These are phyloP conservation scores for Curvularia sp. DNA, from an alignment of 2,329 filamentous ascomycete species.

Conservation along the genomic window DNA sequence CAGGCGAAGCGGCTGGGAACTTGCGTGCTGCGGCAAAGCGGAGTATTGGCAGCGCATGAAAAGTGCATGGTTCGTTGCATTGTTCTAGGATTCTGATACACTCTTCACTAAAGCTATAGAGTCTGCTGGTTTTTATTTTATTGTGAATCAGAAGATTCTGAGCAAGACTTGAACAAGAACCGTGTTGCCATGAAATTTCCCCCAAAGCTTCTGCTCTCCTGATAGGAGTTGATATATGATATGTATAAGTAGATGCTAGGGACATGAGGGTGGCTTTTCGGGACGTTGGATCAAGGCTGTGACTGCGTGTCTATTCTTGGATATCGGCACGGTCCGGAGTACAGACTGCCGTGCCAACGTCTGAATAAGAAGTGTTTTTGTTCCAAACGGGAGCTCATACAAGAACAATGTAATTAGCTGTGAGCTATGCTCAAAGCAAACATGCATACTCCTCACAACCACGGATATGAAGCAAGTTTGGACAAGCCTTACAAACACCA, in stretches of 20 bases:
- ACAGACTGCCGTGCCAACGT: not conserved
- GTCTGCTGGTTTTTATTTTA: not conserved
- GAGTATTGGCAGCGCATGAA: no score
- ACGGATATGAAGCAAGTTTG: slow-evolving; percentile 15
- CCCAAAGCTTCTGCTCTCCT: not conserved
- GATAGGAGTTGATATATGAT: not conserved
- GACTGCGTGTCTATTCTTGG: slow-evolving; percentile 20
- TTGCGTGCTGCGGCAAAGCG: not conserved
- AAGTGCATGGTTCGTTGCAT: no score
- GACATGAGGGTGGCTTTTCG: slow-evolving; percentile 19
- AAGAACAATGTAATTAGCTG: not conserved
- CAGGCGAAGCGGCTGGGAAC: not conserved
- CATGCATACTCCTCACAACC: slow-evolving; percentile 1
- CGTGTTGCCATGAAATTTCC: not conserved
- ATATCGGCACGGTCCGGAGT: slow-evolving; percentile 5
- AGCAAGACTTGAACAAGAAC: no score
- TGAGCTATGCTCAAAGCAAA: slow-evolving; percentile 5
- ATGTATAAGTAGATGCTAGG: slow-evolving; percentile 10
- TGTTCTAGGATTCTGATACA: no score
- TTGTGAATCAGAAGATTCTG: no score
- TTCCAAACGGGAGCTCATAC: not conserved
- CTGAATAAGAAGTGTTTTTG: no score
- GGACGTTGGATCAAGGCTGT: slow-evolving; percentile 6
- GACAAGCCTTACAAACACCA: not conserved
- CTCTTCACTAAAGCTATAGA: no score